Evolutionary conservation across 345 rosid species (phyloP).

Genomic region (Balakata baccata): DNA sequence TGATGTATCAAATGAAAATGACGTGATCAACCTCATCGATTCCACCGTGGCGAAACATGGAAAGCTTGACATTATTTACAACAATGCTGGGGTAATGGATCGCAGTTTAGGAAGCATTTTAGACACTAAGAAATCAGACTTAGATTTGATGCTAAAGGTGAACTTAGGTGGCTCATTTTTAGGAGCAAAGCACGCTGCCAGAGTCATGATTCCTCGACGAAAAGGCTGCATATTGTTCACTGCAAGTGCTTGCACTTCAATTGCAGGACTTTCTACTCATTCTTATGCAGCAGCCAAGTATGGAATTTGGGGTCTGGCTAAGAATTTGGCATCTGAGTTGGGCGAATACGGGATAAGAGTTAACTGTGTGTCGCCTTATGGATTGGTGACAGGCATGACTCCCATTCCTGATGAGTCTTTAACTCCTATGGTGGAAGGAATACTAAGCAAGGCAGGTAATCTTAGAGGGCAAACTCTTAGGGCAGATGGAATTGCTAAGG

Average conservation of each 20-base stretch:
- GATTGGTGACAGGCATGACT: conserved; percentile 8
- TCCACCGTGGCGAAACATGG: conserved; percentile 30
- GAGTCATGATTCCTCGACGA: conserved; percentile 34
- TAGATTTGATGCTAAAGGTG: conserved; percentile 32
- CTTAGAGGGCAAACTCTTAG: conserved; percentile 33
- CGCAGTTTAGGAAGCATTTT: conserved; percentile 16
- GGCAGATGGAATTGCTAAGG: conserved; percentile 29
- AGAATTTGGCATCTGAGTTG: conserved; percentile 36
- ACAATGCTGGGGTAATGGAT: conserved; percentile 39
- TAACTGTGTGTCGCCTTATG: conserved; percentile 40
- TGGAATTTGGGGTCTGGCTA: conserved; percentile 32
- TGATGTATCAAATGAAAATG: conserved; percentile 35
- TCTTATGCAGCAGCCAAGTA: conserved; percentile 28
- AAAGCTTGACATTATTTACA: conserved; percentile 43
- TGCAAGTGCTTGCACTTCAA: conserved; percentile 31
- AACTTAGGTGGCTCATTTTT: conserved; percentile 36
- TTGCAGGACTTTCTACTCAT: conserved; percentile 28
- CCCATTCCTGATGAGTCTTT: not conserved
- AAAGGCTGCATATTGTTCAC: conserved; percentile 42
- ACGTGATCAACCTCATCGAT: conserved; percentile 28
- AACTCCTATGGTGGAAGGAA: not conserved
- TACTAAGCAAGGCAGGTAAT: conserved; percentile 16
- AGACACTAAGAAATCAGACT: conserved; percentile 24
- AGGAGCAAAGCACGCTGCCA: conserved; percentile 42
- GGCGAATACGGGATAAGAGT: conserved; percentile 42